Percentiles rank a stretch among this genome's conserved stretches.
Evolutionary conservation across 2,329 filamentous ascomycete genomes (phyloP).

Genomic region (Curvularia lunata): DNA sequence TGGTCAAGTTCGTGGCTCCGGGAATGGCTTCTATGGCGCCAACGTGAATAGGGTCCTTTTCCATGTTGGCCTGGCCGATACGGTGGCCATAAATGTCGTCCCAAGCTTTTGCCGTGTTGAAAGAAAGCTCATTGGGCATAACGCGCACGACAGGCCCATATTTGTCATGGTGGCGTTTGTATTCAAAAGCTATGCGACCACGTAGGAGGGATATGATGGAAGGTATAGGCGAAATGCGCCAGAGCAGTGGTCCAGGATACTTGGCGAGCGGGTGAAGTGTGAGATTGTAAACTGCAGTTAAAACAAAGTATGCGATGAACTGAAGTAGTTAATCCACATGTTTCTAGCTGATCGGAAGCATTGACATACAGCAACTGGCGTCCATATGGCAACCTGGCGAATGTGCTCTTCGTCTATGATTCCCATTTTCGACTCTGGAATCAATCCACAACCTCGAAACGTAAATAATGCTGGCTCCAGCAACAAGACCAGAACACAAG

Average conservation of each 20-base stretch:
- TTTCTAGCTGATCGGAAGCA: not conserved
- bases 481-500: not conserved
- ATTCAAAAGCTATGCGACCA: conserved; percentile 41
- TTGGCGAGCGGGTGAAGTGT: conserved; percentile 41
- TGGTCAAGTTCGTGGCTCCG: conserved; percentile 47
- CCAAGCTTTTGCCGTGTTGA: conserved; percentile 43
- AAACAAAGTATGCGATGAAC: conserved; percentile 32
- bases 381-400: conserved; percentile 29
- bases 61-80: conserved; percentile 41
- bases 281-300: conserved; percentile 34
- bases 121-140: conserved; percentile 44
- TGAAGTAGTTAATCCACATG: conserved; percentile 16
- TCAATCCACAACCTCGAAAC: not conserved
- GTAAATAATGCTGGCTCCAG: not conserved
- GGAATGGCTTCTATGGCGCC: conserved; percentile 45
- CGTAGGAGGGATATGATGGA: conserved; percentile 35
- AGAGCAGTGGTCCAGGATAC: conserved; percentile 40
- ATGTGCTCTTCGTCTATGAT: conserved; percentile 36
- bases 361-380: conserved; percentile 33
- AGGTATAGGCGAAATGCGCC: conserved; percentile 39
- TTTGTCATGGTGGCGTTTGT: conserved; percentile 40
- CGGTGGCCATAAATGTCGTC: conserved; percentile 46
- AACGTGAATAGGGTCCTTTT: conserved; percentile 46
- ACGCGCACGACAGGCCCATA: conserved; percentile 46
- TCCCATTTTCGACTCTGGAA: conserved; percentile 25